phyloP scores from a whole-genome alignment of 106 monocot genomes.

The Dendrobium officinale region DNA sequence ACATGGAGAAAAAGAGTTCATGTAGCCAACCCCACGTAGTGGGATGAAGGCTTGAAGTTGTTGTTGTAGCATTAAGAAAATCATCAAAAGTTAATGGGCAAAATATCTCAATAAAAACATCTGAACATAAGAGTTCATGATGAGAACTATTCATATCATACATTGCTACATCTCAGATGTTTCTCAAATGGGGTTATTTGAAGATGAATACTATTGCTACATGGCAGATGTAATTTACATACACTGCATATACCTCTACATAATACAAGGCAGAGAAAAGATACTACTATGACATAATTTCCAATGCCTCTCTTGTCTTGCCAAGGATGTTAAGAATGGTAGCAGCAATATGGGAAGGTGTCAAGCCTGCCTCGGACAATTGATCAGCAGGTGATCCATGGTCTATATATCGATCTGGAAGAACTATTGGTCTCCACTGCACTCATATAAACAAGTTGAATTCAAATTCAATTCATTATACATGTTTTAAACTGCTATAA shows the following conservation, averaged over 20 bases:
- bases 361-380: slow-evolving; percentile 70
- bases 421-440: slow-evolving; percentile 96
- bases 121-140: too few species aligned
- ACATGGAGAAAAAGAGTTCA: too few species aligned
- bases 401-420: slow-evolving; percentile 88
- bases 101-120: too few species aligned
- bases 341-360: slow-evolving; percentile 81
- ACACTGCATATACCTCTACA: neutral
- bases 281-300: slow-evolving; percentile 54
- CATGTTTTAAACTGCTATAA: neutral
- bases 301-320: slow-evolving; percentile 78
- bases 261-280: neutral
- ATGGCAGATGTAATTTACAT: neutral
- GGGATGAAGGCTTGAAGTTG: too few species aligned
- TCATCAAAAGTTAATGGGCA: too few species aligned
- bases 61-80: too few species aligned
- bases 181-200: too few species aligned
- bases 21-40: too few species aligned
- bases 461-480: neutral
- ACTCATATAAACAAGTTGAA: neutral
- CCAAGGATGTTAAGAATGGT: slow-evolving; percentile 87
- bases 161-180: too few species aligned
- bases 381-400: slow-evolving; percentile 87
- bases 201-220: too few species aligned
- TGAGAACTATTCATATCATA: too few species aligned